These are phyloP conservation scores for Crithidia expoeki DNA, from an alignment of 208 protist species.

Conservation along the genomic window DNA sequence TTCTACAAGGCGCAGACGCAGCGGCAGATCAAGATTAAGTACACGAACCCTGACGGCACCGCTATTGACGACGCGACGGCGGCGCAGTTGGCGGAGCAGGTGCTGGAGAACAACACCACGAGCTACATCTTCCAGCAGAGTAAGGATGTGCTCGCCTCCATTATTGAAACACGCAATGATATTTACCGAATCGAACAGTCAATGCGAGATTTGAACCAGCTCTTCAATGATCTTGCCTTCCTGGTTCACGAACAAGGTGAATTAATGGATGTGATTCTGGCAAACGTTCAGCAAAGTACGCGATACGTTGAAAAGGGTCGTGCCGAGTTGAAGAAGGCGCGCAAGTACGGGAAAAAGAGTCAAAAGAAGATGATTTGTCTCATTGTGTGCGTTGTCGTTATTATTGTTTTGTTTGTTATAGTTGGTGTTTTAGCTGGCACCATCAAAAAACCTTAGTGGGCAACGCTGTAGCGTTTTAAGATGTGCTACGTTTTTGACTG, in stretches of 20 bases:
- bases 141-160: conserved; percentile 81
- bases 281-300: conserved; percentile 68
- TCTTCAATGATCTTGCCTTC: conserved; percentile 90
- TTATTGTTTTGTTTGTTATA: no score
- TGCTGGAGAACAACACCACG: conserved; percentile 79
- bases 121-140: conserved; percentile 90
- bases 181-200: conserved; percentile 90
- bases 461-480: no score
- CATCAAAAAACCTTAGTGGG: no score
- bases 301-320: conserved; percentile 69
- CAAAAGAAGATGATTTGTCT: no score
- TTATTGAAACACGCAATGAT: conserved; percentile 90
- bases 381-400: no score
- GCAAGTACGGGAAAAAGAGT: no score
- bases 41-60: conserved; percentile 78
- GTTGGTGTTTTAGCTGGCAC: no score
- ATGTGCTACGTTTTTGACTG: no score
- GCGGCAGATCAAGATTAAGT: conserved; percentile 93
- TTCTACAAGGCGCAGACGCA: conserved; percentile 80
- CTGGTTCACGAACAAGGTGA: conserved; percentile 90
- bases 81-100: conserved; percentile 71
- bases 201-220: conserved; percentile 87
- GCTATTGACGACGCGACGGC: conserved; percentile 77
- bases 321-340: conserved; percentile 70
- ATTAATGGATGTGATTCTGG: conserved; percentile 81